These are phyloP conservation scores for Peronospora belbahrii DNA, from an alignment of 352 stramenopile genomes.

Conservation along the genomic window DNA sequence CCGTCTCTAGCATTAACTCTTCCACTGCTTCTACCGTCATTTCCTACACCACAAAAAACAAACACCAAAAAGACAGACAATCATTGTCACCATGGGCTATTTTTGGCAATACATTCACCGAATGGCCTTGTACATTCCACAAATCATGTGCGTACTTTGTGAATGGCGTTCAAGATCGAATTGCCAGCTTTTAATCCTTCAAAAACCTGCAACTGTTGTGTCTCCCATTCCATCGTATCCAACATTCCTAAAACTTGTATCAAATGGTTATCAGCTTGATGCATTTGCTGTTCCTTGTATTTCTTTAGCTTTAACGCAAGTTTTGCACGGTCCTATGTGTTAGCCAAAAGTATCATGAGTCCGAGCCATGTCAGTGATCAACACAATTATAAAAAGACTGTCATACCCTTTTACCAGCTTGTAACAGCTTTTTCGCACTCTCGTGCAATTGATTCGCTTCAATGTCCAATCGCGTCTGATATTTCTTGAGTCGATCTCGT, in stretches of 20 bases:
- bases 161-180: conserved; percentile 80
- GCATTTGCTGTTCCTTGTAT: conserved; percentile 86
- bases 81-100: neutral
- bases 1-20: conserved; percentile 84
- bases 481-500: conserved; percentile 80
- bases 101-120: too few relatives aligned
- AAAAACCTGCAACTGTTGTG: conserved; percentile 83
- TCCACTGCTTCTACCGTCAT: conserved; percentile 85
- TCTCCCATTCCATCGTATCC: conserved; percentile 86
- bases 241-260: conserved; percentile 83
- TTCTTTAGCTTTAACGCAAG: conserved; percentile 85
- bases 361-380: neutral
- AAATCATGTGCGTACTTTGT: conserved; percentile 40
- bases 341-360: neutral
- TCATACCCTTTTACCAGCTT: conserved; percentile 53
- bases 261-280: conserved; percentile 78
- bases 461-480: conserved; percentile 71
- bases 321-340: conserved; percentile 67
- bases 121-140: neutral
- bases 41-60: conserved; percentile 33
- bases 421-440: conserved; percentile 69
- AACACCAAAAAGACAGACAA: neutral
- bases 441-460: conserved; percentile 74
- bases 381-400: neutral
- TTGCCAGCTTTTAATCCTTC: conserved; percentile 85